Base-by-base conservation (phyloP, 352 stramenopile genomes). In the Globisporangium solare region DNA sequence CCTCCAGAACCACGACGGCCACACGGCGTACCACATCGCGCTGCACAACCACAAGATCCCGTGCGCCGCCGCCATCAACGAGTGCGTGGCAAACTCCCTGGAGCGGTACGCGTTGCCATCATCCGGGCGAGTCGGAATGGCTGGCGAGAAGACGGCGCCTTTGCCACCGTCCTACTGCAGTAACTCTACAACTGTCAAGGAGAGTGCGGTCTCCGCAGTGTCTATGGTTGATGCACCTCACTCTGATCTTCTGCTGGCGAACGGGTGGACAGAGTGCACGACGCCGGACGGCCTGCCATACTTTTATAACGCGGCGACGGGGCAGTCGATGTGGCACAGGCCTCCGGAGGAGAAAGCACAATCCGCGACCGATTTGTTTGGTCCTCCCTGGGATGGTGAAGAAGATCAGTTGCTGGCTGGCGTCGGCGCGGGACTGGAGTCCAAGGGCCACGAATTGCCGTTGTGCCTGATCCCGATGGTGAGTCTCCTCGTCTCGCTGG, bases 401-500 rank as follows among this genome's bases (percentile, higher is more conserved):
- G 18, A n/a, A 60, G 46, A 52, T 1, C 18, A 20, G 14, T 40
- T 31, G 22, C 39, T 20, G 11, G 41, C 3, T 0, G 37, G 17
- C 32, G 24, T 20, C 6, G 58, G 43, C 17, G 7, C 45, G 11
- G 15, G 6, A 18, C 22, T 35, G 40, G 50, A 22, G 32, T 41
- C 12, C 1, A 8, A 11, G 1, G 69, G 70, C 10, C 63, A 86
- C 24, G 61, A 78, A 47, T 65, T 87, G 13, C 73, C 79, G 22
- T 31, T 89, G 14, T 89, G 76, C 41, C 63, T 92, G 58, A 79
- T 89, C 40, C 81, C 81, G 37, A 79, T 89, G 63, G 76, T 83
- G 53, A 89, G 78, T 53, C 73, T 75, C 5, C 64, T 92, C 2
- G 69, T 70, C 0, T 85, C 73, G 14, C 70, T 92, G 13, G 81